Evolutionary conservation across 345 rosid species (phyloP).

Genomic region (Rhodomyrtus tomentosa): DNA sequence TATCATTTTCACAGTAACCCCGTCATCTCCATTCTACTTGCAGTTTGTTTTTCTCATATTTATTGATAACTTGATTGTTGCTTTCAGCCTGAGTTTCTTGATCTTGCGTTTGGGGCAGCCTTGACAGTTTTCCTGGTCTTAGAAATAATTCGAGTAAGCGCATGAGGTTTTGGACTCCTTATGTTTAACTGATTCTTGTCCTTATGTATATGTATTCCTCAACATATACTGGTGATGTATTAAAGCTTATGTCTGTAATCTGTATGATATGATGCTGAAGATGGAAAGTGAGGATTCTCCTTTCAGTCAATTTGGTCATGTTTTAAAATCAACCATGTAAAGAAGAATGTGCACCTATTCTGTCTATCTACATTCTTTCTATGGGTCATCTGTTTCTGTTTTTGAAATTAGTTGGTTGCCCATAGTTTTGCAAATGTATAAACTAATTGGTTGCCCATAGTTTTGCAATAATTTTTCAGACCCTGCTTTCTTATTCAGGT

Average conservation of each 20-base stretch:
- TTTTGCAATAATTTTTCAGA: not conserved
- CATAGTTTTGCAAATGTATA: not conserved
- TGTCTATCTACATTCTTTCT: not conserved
- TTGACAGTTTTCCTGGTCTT: conserved; percentile 65
- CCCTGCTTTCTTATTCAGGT: conserved; percentile 32
- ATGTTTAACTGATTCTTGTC: not conserved
- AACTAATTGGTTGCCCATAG: not conserved
- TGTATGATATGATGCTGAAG: not conserved
- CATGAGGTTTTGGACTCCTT: not conserved
- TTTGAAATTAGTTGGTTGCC: not conserved
- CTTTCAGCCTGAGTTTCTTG: conserved; percentile 85
- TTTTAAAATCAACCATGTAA: not conserved
- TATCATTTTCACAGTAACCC: not conserved
- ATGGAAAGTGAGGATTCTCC: not conserved
- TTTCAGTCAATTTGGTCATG: not conserved
- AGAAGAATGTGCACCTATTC: not conserved
- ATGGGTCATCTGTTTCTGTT: not conserved
- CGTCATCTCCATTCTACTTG: not conserved
- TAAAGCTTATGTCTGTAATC: not conserved
- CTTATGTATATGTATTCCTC: not conserved
- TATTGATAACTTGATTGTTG: conserved; percentile 2
- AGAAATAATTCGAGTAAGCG: conserved; percentile 86
- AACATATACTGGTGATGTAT: not conserved
- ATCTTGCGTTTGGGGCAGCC: conserved; percentile 95
- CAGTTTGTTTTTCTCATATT: not conserved